Evolutionary conservation across 2,329 filamentous ascomycete species (phyloP).

Genomic region (Paradendryphiella salina): DNA sequence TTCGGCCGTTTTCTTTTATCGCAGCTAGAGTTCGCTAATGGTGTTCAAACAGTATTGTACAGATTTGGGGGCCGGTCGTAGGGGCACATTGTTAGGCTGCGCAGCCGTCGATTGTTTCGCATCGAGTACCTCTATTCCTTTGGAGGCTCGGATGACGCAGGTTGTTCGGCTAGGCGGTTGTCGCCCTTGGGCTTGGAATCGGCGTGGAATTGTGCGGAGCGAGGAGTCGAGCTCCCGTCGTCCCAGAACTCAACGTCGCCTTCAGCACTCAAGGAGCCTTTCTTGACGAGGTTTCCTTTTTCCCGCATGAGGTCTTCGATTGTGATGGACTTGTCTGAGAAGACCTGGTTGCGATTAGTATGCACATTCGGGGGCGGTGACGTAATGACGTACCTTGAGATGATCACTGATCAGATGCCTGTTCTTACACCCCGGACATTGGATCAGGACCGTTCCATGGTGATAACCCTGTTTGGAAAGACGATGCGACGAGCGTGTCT

Average conservation of each 20-base stretch:
- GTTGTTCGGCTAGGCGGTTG: conserved; percentile 27
- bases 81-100: neutral
- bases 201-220: conserved; percentile 42
- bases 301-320: conserved; percentile 77
- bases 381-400: conserved; percentile 57
- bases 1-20: neutral
- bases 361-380: neutral
- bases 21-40: neutral
- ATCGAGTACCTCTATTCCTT: conserved; percentile 11
- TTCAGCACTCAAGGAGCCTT: conserved; percentile 70
- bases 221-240: conserved; percentile 58
- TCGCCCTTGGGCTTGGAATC: conserved; percentile 33
- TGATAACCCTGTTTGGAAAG: conserved; percentile 96
- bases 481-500: conserved; percentile 75
- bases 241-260: conserved; percentile 95
- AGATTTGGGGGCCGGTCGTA: neutral
- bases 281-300: conserved; percentile 73
- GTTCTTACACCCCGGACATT: conserved; percentile 82
- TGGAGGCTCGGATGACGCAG: conserved; percentile 15
- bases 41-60: conserved; percentile 11
- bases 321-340: conserved; percentile 70
- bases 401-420: conserved; percentile 93
- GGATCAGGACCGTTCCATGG: conserved; percentile 82
- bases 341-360: conserved; percentile 57
- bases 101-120: neutral